Evolutionary conservation across 345 rosid species (phyloP).

Genomic region (Cardamine occulta): DNA sequence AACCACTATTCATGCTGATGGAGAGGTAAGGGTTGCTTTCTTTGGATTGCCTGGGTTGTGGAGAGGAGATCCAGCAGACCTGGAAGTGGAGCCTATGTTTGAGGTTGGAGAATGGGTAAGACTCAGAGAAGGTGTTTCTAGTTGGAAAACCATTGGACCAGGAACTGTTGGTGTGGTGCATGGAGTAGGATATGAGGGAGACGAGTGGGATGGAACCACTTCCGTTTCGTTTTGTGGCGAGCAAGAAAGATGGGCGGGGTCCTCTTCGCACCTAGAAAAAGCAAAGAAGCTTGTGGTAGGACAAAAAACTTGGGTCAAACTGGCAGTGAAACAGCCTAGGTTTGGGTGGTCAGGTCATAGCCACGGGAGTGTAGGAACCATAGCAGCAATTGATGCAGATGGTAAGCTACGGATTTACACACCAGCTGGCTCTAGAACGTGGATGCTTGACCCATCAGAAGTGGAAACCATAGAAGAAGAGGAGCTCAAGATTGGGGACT

Average conservation of each 20-base stretch:
- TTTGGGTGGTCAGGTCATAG: constrained; percentile 96
- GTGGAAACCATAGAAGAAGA: constrained; percentile 83
- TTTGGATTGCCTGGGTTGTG: constrained; percentile 79
- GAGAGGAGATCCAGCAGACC: constrained; percentile 95
- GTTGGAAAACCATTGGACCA: constrained; percentile 82
- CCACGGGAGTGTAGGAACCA: constrained; percentile 77
- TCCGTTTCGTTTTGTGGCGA: constrained; percentile 85
- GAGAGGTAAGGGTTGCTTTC: constrained; percentile 89
- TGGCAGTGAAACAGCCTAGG: constrained; percentile 84
- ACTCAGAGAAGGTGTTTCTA: constrained; percentile 57
- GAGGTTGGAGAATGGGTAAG: constrained; percentile 98
- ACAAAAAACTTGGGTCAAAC: constrained; percentile 76
- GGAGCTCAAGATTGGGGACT: constrained; percentile 80
- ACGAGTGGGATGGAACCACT: constrained; percentile 82
- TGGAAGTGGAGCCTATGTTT: constrained; percentile 72
- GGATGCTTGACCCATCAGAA: constrained; percentile 98
- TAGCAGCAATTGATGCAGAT: constrained; percentile 90
- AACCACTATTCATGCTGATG: constrained; percentile 89
- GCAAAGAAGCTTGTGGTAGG: constrained; percentile 65
- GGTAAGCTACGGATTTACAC: constrained; percentile 93
- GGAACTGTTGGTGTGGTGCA: constrained; percentile 87
- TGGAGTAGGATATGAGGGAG: constrained; percentile 80
- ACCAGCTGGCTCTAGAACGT: constrained; percentile 85
- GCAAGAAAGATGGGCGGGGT: constrained; percentile 93
- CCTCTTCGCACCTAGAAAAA: constrained; percentile 69